Evolutionary conservation across 1,284 basidiomycete genomes (phyloP), one percentile per base, ranked within the genome.

Genomic region (Rhodotorula sp.): DNA sequence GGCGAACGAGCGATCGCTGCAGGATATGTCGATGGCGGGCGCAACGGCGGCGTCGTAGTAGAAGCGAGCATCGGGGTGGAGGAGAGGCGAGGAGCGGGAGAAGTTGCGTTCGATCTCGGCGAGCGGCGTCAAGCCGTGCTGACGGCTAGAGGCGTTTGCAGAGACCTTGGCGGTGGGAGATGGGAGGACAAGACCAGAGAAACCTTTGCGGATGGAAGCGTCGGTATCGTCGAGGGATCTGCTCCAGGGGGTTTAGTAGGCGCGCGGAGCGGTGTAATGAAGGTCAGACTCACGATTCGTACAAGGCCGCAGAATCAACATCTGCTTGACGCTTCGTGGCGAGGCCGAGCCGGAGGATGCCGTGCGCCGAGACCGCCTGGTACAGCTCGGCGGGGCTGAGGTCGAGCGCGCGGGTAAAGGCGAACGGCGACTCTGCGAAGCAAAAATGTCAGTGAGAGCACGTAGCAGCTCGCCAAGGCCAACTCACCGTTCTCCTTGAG

Each of bases 21-120:
- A 90, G 74, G 87, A 85, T 61, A 91, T 82, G 48, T 86, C 81
- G 73, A 95, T 88, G 0, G 90, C 86, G 2, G 95, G 94, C 0
- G 96, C 94, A 28, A 95, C 87, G 6, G 84, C 94, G 2, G 87
- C 83, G 37, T 92, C 90, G 24, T 90, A 83, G 79, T 89, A 91
- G 86, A 92, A 94, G 74, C 87, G 88, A 69, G 94, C 84, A 18
- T 86, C 86, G 5, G 86, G 86, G 53, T 91, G 86, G 61, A 91
- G 93, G 46, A 98, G 82, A 77, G 88, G 91, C 8, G 93, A 94
- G 46, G 84, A 80, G 61, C 84, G 81, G 87, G 91, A 94, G 28
- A 85, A 83, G 54, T 83, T 81, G 16, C 80, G 79, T 2, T 88
- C 84, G 73, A 96, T 89, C 40, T 85, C 82, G 52, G 81, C 80